These are phyloP conservation scores for Claviceps lovelessii DNA, from an alignment of 2,329 filamentous ascomycete genomes.

Conservation along the genomic window DNA sequence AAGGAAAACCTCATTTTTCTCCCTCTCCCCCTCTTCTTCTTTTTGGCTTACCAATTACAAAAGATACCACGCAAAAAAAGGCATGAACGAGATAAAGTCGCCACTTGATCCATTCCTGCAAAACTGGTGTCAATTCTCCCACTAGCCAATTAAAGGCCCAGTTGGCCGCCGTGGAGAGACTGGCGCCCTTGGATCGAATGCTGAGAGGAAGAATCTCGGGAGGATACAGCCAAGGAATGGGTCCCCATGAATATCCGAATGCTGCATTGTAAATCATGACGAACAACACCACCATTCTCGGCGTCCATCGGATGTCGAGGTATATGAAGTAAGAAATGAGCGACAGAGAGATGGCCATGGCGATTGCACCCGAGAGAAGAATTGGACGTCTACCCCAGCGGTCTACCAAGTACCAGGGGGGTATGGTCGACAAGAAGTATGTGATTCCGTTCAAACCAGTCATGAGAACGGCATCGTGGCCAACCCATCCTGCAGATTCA, in stretches of 20 bases:
- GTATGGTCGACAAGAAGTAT: slow-evolving; percentile 82
- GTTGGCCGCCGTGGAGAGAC: slow-evolving; percentile 88
- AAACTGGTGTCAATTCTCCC: slow-evolving; percentile 82
- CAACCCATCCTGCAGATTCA: slow-evolving; percentile 89
- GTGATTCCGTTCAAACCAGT: slow-evolving; percentile 87
- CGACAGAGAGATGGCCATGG: slow-evolving; percentile 80
- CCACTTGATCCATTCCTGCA: slow-evolving; percentile 89
- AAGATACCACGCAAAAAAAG: slow-evolving; percentile 90
- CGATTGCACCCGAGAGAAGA: slow-evolving; percentile 72
- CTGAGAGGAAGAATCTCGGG: slow-evolving; percentile 96
- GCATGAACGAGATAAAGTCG: slow-evolving; percentile 88
- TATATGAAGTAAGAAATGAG: slow-evolving; percentile 91
- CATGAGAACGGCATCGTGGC: slow-evolving; percentile 86
- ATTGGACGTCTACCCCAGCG: slow-evolving; percentile 80
- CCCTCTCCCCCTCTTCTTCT: not conserved
- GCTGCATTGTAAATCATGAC: slow-evolving; percentile 98
- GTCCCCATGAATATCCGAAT: slow-evolving; percentile 90
- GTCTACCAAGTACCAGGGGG: slow-evolving; percentile 95
- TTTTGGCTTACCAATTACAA: slow-evolving; percentile 68
- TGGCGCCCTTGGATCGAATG: slow-evolving; percentile 93
- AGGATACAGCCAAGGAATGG: slow-evolving; percentile 94
- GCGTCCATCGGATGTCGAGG: slow-evolving; percentile 65
- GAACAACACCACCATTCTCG: slow-evolving; percentile 74
- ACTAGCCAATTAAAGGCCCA: slow-evolving; percentile 99
- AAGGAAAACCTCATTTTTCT: not conserved